Evolutionary conservation across 345 rosid genomes (phyloP), one percentile per base, ranked within the genome.

Genomic region (Hevea brasiliensis): DNA sequence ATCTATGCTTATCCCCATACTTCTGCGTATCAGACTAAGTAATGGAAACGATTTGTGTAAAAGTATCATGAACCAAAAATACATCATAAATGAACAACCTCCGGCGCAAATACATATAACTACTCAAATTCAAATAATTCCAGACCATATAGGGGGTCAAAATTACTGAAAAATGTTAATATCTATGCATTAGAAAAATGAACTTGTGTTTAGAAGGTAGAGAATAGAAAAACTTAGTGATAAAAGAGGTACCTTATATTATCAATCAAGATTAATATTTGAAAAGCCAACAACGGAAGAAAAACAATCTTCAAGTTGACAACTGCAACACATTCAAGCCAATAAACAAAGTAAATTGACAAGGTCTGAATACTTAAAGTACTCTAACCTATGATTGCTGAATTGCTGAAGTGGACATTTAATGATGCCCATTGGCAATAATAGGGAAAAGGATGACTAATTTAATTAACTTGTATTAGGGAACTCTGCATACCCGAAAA

Each of bases 251-350:
- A 92, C 98, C 98, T 90, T 89, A 92, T 84, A 77, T 94, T 94
- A 71, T 94, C 98, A 24, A 90, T 74, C 81, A 94, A 84, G 78
- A 92, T 82, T 61, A 94, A 87, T 40, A 82, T 72, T 86, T 90
- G 89, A 51, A 90, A 87, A 26, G 82, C 91, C 82, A 94, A 81
- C 83, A 90, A 76, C 17, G 97, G 98, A 51, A 94, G 72, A 75
- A 90, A 90, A 55, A 94, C 92, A 77, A 90, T 83, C 92, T 89
- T 92, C 84, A 94, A 83, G 83, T 82, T 76, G 45, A 94, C 86
- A 83, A 74, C 97, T 92, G 91, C 88, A 88, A 77, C 50, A 75
- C 41, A 84, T 72, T 53, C 29, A 71, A 47, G 76, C 57, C 12
- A 65, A 20, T 75, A 41, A 65, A 81, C 13, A 74, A 73, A 55